Percentiles rank a stretch among this genome's conserved stretches.
Conservation (phyloP, 2,329 filamentous ascomycete genomes). For the Aspergillus hortae region DNA sequence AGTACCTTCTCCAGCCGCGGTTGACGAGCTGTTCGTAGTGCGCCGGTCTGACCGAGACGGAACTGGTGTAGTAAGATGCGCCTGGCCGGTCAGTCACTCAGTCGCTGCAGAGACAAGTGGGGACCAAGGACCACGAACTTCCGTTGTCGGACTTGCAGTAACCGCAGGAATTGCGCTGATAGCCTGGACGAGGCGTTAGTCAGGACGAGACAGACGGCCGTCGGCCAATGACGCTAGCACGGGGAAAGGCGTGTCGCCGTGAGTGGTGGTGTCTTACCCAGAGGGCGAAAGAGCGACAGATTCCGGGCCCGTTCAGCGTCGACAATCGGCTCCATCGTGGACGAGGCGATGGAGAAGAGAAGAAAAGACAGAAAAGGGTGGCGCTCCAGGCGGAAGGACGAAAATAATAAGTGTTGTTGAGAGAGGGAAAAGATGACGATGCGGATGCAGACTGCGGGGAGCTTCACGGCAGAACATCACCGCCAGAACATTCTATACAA, state of each 20-base stretch:
- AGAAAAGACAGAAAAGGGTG: conserved; percentile 9
- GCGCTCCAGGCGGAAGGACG: conserved; percentile 21
- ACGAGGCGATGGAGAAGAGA: conserved; percentile 1
- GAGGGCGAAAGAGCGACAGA: conserved; percentile 43
- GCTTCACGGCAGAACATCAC: not conserved
- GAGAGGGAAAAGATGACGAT: too few relatives aligned
- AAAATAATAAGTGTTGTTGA: conserved; percentile 1
- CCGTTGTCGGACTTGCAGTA: conserved; percentile 47
- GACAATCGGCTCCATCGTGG: conserved; percentile 26
- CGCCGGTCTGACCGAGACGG: conserved; percentile 39
- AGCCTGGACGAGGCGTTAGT: conserved; percentile 31
- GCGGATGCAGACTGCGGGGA: not conserved
- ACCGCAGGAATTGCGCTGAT: conserved; percentile 46
- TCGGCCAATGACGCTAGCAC: conserved; percentile 32
- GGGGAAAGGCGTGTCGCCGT: conserved; percentile 24
- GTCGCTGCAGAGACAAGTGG: not conserved
- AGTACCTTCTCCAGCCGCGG: conserved; percentile 48
- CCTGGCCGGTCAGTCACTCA: conserved; percentile 26
- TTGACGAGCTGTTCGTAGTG: conserved; percentile 49
- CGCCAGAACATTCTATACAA: not conserved
- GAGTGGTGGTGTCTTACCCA: conserved; percentile 43
- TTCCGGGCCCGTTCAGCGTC: conserved; percentile 40
- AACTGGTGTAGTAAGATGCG: conserved; percentile 46
- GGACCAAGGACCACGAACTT: conserved; percentile 32
- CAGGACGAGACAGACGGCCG: conserved; percentile 7